Evolutionary conservation across 225 moss, liverwort and hornwort genomes (phyloP).

Genomic region (Antitrichia curtipendula): DNA sequence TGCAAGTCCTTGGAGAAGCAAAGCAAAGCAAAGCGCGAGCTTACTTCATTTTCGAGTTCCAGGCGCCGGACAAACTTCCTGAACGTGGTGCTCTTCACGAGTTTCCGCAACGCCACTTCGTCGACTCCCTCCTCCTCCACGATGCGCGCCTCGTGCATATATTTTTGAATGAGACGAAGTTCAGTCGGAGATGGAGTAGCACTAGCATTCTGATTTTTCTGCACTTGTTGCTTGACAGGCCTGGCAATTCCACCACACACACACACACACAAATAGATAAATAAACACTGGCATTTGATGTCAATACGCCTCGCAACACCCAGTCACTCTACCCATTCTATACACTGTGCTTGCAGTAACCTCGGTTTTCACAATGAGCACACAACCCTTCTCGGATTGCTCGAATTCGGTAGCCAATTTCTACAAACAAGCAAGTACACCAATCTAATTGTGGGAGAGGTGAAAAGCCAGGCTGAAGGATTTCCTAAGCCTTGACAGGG

Average conservation of each 20-base stretch:
- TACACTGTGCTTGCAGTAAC: neutral
- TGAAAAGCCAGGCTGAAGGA: neutral
- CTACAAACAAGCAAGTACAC: neutral
- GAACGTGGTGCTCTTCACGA: constrained; percentile 21
- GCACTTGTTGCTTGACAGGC: neutral
- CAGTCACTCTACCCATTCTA: neutral
- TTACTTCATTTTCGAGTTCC: constrained; percentile 39
- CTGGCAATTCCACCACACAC: neutral
- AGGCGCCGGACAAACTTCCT: constrained; percentile 16
- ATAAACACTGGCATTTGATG: neutral
- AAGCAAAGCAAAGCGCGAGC: neutral
- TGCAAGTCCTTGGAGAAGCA: neutral
- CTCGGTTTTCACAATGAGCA: neutral
- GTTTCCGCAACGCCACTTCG: neutral
- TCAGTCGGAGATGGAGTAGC: neutral
- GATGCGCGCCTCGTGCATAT: constrained; percentile 2
- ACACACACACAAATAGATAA: neutral
- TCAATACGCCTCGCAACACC: neutral
- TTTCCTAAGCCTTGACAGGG: neutral
- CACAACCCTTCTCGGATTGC: too few species aligned
- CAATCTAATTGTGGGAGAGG: neutral
- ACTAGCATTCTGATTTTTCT: neutral
- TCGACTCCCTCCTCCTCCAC: constrained; percentile 8
- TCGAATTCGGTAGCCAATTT: neutral
- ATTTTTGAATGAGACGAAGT: constrained; percentile 13